Evolutionary conservation across 495 filamentous ascomycete genomes (phyloP), one percentile per base, ranked within the genome.

Genomic region (Hypomontagnella monticulosa): DNA sequence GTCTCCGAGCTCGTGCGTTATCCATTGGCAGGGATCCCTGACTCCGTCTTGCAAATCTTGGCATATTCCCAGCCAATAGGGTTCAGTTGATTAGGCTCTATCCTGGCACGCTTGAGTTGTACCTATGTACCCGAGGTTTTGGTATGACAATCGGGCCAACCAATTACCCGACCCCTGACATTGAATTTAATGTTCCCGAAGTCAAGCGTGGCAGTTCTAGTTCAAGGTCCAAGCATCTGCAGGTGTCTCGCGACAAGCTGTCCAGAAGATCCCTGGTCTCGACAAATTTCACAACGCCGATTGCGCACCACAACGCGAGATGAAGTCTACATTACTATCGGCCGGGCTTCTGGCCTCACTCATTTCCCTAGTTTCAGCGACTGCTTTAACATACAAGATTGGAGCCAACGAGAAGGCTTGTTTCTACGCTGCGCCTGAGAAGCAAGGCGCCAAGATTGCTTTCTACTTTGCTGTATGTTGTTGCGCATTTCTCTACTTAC

Each of bases 391-490:
- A 11, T 98, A 97, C 83, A 91, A 93, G 78, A 86, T 99, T 23
- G 78, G 81, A 30, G 87, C 96, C 41, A 91, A 97, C 78, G 96
- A 98, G 83, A 91, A 90, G 76, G 91, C 93, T 65, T 99, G 96
- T 82, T 99, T 99, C 85, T 97, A 89, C 80, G 84, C 91, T 34
- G 79, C 84, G 57, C 88, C 93, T 34, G 85, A 95, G 50, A 81
- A 88, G 70, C 79, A 82, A 64, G 91, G 90, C 67, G 85, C 89
- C 56, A 98, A 98, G 84, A 83, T 98, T 50, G 96, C 96, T 14
- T 99, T 99, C 72, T 99, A 99, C 80, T 99, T 98, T 78, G 96
- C 96, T 52, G 95, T 99, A 78, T 67, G 92, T 78, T 27, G 46
- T 14, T 59, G 55, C 33, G 16, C 38, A 57, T 46, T 16, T 30